phyloP scores from a whole-genome alignment of 352 stramenopile species.

The Aphanomyces euteiches region DNA sequence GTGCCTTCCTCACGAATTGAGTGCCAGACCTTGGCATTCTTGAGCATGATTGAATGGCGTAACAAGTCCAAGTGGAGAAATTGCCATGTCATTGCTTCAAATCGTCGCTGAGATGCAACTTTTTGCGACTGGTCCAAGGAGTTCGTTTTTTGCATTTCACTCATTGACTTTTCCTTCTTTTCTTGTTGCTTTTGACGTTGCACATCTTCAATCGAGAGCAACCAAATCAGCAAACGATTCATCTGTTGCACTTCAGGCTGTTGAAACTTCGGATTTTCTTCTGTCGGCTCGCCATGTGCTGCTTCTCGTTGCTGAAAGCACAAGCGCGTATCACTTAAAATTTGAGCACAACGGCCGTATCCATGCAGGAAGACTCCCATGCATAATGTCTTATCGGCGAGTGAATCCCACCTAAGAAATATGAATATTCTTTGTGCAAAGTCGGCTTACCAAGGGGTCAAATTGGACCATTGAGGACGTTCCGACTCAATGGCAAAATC shows the following conservation, averaged over 20 bases:
- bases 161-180: conserved; percentile 64
- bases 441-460: conserved; percentile 57
- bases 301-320: conserved; percentile 64
- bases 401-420: conserved; percentile 58
- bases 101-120: conserved; percentile 51
- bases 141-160: conserved; percentile 71
- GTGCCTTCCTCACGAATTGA: conserved; percentile 48
- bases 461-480: conserved; percentile 71
- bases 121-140: conserved; percentile 68
- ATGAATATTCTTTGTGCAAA: background rate
- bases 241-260: conserved; percentile 87
- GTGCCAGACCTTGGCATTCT: conserved; percentile 64
- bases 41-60: conserved; percentile 57
- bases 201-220: conserved; percentile 80
- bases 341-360: conserved; percentile 80
- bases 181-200: conserved; percentile 80
- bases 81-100: conserved; percentile 82
- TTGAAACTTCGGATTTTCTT: conserved; percentile 57
- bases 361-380: conserved; percentile 82
- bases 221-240: conserved; percentile 82
- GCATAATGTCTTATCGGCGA: conserved; percentile 72
- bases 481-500: conserved; percentile 65
- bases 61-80: conserved; percentile 77
- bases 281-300: background rate
- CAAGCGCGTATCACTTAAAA: conserved; percentile 66